Evolutionary conservation across 169 alveolate species (phyloP).

Genomic region (Eimeria necatrix): DNA sequence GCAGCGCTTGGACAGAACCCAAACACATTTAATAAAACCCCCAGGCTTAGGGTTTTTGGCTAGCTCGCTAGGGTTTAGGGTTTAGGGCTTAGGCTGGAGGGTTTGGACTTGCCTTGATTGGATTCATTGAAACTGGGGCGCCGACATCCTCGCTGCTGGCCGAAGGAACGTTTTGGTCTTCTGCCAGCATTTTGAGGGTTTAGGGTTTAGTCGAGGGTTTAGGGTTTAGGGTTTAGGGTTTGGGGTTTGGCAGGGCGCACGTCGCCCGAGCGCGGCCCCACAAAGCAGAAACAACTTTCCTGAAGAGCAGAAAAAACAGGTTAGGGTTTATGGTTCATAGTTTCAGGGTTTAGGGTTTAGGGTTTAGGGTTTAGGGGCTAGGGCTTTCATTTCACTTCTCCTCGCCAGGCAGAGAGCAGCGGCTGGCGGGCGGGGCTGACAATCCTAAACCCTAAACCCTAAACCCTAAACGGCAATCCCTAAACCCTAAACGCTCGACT

Average conservation of each 20-base stretch:
- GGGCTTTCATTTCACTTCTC: background rate
- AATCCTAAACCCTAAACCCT: conserved; percentile 1
- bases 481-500: too few relatives aligned
- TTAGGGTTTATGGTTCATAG: background rate
- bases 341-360: conserved; percentile 10
- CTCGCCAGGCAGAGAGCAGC: background rate
- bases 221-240: conserved; percentile 41
- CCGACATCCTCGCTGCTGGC: conserved; percentile 6
- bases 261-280: too few relatives aligned
- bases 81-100: background rate
- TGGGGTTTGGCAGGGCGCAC: background rate
- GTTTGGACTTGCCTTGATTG: conserved; percentile 31
- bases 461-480: conserved; percentile 1
- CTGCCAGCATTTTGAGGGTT: conserved; percentile 10
- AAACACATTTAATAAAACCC: background rate
- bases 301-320: too few relatives aligned
- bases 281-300: too few relatives aligned
- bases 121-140: background rate
- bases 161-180: conserved; percentile 40
- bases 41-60: background rate
- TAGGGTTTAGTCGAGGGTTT: conserved; percentile 43
- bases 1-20: too few relatives aligned
- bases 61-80: conserved; percentile 25
- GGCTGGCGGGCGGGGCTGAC: background rate
- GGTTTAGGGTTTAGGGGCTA: conserved; percentile 12